phyloP scores from a whole-genome alignment of 805 yeast genomes.

The Yarrowia deformans region DNA sequence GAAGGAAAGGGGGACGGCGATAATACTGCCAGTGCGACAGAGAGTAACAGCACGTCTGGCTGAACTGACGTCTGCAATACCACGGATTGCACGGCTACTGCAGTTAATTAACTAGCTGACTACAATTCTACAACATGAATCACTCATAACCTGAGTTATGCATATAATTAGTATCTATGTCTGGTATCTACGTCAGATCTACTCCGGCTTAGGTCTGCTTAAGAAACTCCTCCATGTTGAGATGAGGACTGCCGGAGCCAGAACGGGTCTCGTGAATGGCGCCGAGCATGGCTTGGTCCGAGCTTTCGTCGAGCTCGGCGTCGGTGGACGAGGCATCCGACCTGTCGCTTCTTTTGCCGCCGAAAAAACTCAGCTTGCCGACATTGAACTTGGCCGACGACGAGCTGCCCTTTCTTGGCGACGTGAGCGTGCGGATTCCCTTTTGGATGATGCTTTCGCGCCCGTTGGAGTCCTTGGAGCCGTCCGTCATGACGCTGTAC shows the following conservation, averaged over 20 bases:
- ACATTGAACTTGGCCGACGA: constrained; percentile 31
- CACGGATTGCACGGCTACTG: too few relatives aligned
- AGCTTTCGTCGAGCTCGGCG: background rate
- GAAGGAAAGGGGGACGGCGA: too few relatives aligned
- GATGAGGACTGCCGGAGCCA: constrained; percentile 25
- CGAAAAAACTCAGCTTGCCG: constrained; percentile 30
- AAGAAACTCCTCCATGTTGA: constrained; percentile 36
- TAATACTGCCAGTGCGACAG: too few relatives aligned
- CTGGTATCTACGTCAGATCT: background rate
- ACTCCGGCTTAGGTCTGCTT: constrained; percentile 4
- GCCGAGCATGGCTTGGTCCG: constrained; percentile 1
- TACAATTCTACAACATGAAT: too few relatives aligned
- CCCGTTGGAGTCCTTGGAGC: constrained; percentile 28
- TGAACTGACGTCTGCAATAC: too few relatives aligned
- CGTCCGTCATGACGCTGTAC: constrained; percentile 17
- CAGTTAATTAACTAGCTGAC: too few relatives aligned
- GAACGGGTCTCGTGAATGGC: constrained; percentile 23
- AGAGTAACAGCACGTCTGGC: too few relatives aligned
- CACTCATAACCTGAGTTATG: too few relatives aligned
- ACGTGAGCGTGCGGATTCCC: constrained; percentile 27
- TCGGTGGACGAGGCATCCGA: constrained; percentile 20
- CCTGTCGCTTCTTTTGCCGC: constrained; percentile 17
- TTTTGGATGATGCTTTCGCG: constrained; percentile 33
- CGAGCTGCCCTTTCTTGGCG: constrained; percentile 12
- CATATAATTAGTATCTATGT: too few relatives aligned